Conservation (phyloP, 805 yeast genomes). For the Starmera pachycereana region DNA sequence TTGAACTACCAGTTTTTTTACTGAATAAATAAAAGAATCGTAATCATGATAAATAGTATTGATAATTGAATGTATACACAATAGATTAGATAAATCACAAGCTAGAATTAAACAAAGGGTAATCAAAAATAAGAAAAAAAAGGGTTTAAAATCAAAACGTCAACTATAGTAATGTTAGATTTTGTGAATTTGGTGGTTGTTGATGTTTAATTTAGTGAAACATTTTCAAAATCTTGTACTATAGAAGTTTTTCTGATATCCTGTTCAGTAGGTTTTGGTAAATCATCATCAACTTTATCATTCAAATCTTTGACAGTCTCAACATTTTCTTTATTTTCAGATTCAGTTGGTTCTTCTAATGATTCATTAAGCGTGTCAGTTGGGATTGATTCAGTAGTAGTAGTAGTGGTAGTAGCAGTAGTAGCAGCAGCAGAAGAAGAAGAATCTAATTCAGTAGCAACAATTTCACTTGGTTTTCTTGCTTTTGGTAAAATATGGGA, state of each 20-base stretch:
- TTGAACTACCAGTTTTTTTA: neutral
- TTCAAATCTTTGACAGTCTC: neutral
- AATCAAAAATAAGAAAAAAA: neutral
- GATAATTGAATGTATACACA: too few relatives aligned
- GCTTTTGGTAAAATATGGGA: slow-evolving; percentile 1
- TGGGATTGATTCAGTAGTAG: neutral
- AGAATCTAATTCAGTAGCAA: slow-evolving; percentile 3
- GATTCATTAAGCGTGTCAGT: too few relatives aligned
- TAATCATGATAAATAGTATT: too few relatives aligned
- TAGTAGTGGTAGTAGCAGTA: too few relatives aligned
- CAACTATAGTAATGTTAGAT: neutral
- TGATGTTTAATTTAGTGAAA: neutral
- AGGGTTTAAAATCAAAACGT: neutral
- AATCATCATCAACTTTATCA: slow-evolving; percentile 6
- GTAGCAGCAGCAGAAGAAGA: neutral
- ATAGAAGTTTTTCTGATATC: neutral
- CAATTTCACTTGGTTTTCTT: slow-evolving; percentile 3
- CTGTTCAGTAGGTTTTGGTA: slow-evolving; percentile 7
- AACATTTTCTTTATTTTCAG: neutral
- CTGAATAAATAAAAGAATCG: too few relatives aligned
- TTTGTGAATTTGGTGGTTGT: too few relatives aligned
- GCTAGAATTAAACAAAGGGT: neutral
- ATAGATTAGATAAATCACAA: too few relatives aligned
- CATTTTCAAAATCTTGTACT: neutral
- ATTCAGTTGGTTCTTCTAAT: too few relatives aligned